These are phyloP conservation scores for Gastrolobium villosum DNA, from an alignment of 306 rosid species.

Conservation along the genomic window DNA sequence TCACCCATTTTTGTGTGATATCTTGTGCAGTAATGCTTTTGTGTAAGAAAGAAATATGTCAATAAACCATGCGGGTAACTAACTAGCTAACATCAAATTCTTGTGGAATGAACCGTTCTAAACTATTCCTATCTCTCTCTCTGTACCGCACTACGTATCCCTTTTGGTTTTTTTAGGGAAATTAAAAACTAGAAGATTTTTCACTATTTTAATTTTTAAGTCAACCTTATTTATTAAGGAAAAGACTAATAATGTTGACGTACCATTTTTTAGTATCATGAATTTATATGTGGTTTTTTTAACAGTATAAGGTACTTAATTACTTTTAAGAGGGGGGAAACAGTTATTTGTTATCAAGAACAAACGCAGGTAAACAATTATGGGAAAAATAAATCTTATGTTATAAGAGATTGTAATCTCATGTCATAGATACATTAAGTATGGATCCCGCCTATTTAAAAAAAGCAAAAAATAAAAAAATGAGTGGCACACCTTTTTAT, in stretches of 20 bases:
- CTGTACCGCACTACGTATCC: neutral
- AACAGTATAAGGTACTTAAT: neutral
- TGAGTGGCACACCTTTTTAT: no score
- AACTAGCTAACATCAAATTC: slow-evolving; percentile 2
- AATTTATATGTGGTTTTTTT: neutral
- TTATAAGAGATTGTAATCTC: no score
- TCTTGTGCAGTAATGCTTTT: neutral
- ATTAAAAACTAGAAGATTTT: neutral
- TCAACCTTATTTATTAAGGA: neutral
- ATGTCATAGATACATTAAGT: no score
- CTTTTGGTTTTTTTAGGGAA: neutral
- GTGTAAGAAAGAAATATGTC: slow-evolving; percentile 10
- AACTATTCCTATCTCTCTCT: slow-evolving; percentile 2
- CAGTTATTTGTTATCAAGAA: neutral
- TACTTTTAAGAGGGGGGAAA: neutral
- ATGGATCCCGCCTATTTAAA: no score
- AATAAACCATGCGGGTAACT: neutral
- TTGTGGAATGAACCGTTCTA: neutral
- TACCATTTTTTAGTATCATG: neutral
- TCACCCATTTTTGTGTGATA: neutral
- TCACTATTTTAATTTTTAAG: neutral
- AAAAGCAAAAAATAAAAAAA: no score
- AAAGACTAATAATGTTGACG: neutral
- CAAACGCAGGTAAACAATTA: neutral
- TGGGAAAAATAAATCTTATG: no score